Evolutionary conservation across 2,329 filamentous ascomycete genomes (phyloP).

Genomic region (Leptographium galeiforme): DNA sequence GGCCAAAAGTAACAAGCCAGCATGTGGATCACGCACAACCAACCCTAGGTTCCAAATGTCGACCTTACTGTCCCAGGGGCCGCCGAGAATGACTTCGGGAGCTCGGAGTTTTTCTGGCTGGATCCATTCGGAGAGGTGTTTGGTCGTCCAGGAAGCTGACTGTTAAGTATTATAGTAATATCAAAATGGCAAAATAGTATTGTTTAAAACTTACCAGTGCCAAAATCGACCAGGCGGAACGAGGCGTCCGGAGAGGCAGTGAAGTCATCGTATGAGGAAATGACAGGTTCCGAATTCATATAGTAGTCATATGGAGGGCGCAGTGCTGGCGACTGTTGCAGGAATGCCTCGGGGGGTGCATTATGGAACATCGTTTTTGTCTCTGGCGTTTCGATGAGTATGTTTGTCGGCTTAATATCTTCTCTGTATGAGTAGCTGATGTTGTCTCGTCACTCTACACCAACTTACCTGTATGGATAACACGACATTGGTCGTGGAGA

Average conservation of each 20-base stretch:
- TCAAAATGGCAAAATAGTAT: no score
- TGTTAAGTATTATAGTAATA: background rate
- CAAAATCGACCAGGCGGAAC: constrained; percentile 2
- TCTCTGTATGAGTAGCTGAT: background rate
- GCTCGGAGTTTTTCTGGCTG: constrained; percentile 2
- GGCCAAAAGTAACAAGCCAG: no score
- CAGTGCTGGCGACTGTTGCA: background rate
- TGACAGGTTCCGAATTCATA: background rate
- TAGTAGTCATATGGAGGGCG: background rate
- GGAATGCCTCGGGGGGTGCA: background rate
- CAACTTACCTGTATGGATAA: constrained; percentile 1
- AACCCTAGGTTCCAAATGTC: constrained; percentile 3
- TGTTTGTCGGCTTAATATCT: constrained; percentile 5
- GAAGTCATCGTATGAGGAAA: background rate
- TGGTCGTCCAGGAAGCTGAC: background rate
- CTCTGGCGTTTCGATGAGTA: constrained; percentile 2
- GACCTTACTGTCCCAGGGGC: background rate
- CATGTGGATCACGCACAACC: background rate
- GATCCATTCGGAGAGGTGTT: constrained; percentile 3
- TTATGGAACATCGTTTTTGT: background rate
- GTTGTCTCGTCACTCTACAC: background rate
- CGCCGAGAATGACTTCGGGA: constrained; percentile 1
- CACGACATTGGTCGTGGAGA: constrained; percentile 2
- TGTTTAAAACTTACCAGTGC: no score
- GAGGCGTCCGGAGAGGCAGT: background rate